Conservation (phyloP, 257 asterid genomes). For the Fraxinus anomala region DNA sequence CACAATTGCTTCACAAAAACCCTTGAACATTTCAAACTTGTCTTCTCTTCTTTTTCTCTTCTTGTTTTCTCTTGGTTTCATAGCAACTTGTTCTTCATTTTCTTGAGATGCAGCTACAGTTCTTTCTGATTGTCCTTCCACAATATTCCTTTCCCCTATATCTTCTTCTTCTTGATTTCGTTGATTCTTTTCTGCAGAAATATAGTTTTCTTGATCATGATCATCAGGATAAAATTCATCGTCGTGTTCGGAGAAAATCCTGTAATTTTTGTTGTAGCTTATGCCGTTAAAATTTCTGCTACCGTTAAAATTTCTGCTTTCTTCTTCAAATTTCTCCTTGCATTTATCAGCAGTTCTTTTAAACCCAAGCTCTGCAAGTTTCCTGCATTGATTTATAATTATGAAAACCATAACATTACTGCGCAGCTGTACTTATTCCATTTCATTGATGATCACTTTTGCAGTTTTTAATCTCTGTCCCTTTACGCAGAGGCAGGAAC, state of each 20-base stretch:
- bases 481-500: background rate
- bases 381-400: constrained; percentile 41
- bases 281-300: constrained; percentile 41
- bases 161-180: constrained; percentile 22
- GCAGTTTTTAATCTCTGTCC: background rate
- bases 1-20: constrained; percentile 52
- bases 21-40: constrained; percentile 52
- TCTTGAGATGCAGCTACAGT: constrained; percentile 24
- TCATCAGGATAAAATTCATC: constrained; percentile 47
- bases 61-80: constrained; percentile 23
- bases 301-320: constrained; percentile 43
- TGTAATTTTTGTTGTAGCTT: constrained; percentile 40
- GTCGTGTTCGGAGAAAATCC: constrained; percentile 48
- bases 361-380: constrained; percentile 64
- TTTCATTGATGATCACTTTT: background rate
- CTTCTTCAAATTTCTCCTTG: constrained; percentile 72
- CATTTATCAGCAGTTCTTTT: constrained; percentile 64
- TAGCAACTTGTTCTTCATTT: constrained; percentile 26
- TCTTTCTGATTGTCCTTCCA: constrained; percentile 21
- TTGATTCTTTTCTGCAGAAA: constrained; percentile 21
- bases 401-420: background rate
- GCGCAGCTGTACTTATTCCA: background rate
- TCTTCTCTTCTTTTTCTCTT: constrained; percentile 50
- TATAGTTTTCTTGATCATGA: constrained; percentile 32
- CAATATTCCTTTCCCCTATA: constrained; percentile 9